These are phyloP conservation scores for Tetrahymena elliotti DNA, from an alignment of 73 alveolate genomes.

Conservation along the genomic window DNA sequence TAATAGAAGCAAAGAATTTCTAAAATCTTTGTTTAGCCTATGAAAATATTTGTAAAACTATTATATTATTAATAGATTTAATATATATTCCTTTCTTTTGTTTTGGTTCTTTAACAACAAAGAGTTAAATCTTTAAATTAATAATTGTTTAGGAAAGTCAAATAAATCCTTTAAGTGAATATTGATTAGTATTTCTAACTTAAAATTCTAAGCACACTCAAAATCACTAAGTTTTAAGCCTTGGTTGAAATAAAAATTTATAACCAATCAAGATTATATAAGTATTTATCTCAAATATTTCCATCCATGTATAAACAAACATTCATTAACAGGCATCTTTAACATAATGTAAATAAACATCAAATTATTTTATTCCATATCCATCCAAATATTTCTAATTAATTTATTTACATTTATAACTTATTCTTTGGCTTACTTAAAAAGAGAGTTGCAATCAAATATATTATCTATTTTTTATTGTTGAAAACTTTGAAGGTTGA, in stretches of 20 bases:
- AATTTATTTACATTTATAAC: no score
- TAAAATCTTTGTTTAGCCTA: background rate
- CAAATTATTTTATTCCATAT: background rate
- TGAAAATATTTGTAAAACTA: background rate
- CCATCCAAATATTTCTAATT: background rate
- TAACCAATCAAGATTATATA: background rate
- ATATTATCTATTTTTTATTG: no score
- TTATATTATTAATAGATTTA: no score
- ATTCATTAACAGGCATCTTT: background rate
- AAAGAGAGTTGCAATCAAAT: no score
- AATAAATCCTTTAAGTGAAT: background rate
- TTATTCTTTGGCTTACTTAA: no score
- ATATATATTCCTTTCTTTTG: background rate
- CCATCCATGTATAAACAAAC: background rate
- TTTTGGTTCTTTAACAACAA: background rate
- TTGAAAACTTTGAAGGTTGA: no score
- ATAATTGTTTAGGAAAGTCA: background rate
- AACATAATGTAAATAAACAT: no score
- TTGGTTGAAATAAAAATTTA: background rate
- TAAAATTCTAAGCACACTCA: background rate
- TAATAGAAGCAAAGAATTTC: background rate
- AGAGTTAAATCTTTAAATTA: background rate
- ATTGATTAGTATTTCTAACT: background rate
- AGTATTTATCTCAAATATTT: background rate
- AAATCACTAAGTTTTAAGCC: background rate